Evolutionary conservation across 805 yeast species (phyloP), one percentile per base, ranked within the genome.

Genomic region (Candida quercuum): DNA sequence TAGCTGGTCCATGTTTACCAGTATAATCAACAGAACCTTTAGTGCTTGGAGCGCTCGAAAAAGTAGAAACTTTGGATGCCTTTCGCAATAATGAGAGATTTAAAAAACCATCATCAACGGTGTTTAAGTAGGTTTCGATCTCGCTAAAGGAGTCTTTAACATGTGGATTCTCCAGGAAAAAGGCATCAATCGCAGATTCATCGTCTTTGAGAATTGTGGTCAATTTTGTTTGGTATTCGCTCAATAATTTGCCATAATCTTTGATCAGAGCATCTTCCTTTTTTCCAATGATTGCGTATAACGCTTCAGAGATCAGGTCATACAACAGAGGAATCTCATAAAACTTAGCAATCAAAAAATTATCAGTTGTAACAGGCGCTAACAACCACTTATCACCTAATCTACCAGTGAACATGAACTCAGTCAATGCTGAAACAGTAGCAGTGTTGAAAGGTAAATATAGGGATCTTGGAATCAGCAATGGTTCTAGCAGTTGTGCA

Each of bases 401-500:
- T 56, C 83, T 88, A 1, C 93, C 94, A 5, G 89, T 84, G 50
- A 80, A 82, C 38, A 85, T 64, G 54, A 77, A 85, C 52, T 84
- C 93, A 20, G 80, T 65, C 45, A 83, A 72, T 3, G 87, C 87
- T 39, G 69, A 69, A 13, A 82, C 74, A 0, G 86, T 73, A 1
- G 63, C 54, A 1, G 81, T 76, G 3, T 78, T 56, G 60, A 79
- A 81, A 4, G 94, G 93, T 45, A 85, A 55, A 46, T 79, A 83
- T 20, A 85, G 54, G 14, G 77, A 69, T 42, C 94, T 66, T 13
- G 94, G 93, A 26, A 81, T 68, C 39, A 76, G 64, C 25, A 81
- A 57, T 6, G 86, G 79, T 47, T 81, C 87, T 59, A 81, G 45
- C 14, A 63, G 55, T 20, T 37, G 35, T 28, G 40, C 45, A 0